A percentile compares a stretch with the other conserved stretches of the same genome.
These are phyloP conservation scores for Botrytis fragariae DNA, from an alignment of 2,329 filamentous ascomycete species.

Conservation along the genomic window DNA sequence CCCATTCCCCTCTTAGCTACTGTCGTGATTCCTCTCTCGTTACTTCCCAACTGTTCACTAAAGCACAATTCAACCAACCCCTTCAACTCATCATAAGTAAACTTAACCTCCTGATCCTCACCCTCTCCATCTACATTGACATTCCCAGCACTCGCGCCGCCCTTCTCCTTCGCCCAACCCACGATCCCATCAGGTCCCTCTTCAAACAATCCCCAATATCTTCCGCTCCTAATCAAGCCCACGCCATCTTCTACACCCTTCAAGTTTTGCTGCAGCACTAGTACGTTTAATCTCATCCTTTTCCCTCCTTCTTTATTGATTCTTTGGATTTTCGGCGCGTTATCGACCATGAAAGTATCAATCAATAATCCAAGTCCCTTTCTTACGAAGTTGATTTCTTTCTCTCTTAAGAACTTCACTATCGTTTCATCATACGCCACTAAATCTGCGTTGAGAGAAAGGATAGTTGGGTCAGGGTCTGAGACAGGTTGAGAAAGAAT, in stretches of 20 bases:
- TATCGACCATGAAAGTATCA: slow-evolving; percentile 73
- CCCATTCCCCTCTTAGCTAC: slow-evolving; percentile 68
- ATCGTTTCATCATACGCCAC: slow-evolving; percentile 86
- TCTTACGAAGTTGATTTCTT: slow-evolving; percentile 73
- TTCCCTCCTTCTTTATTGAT: slow-evolving; percentile 83
- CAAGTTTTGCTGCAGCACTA: slow-evolving; percentile 93
- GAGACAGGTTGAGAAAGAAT: slow-evolving; percentile 68
- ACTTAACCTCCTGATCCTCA: slow-evolving; percentile 47
- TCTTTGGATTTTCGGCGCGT: slow-evolving; percentile 66
- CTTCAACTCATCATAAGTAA: slow-evolving; percentile 66
- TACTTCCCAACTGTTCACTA: slow-evolving; percentile 63
- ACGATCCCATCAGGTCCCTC: slow-evolving; percentile 64
- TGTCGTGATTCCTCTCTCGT: slow-evolving; percentile 64
- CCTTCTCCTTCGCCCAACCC: slow-evolving; percentile 50
- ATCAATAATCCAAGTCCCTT: slow-evolving; percentile 74
- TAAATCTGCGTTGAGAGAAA: slow-evolving; percentile 80
- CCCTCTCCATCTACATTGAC: slow-evolving; percentile 51
- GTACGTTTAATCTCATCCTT: slow-evolving; percentile 89
- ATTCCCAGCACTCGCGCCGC: slow-evolving; percentile 18
- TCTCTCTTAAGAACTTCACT: slow-evolving; percentile 65
- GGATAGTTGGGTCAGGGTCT: slow-evolving; percentile 74
- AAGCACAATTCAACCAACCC: slow-evolving; percentile 64
- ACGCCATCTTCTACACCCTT: slow-evolving; percentile 83
- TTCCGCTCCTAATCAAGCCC: slow-evolving; percentile 58
- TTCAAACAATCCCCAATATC: slow-evolving; percentile 69